These are phyloP conservation scores for Lepidium campestre DNA, from an alignment of 441 rosid genomes.

Conservation along the genomic window DNA sequence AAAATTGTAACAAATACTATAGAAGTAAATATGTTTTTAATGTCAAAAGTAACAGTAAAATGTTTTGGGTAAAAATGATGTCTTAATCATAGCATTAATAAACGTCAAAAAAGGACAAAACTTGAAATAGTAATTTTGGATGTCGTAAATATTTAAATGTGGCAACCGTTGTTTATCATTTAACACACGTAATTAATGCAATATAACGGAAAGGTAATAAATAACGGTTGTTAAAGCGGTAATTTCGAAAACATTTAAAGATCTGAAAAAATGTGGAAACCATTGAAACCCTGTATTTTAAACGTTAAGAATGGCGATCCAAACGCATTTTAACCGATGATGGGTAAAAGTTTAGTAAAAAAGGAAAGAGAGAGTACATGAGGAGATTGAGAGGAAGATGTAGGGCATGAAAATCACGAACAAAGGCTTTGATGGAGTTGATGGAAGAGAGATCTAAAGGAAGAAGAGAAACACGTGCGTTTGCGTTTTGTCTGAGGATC, in stretches of 20 bases:
- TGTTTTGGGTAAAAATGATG: neutral
- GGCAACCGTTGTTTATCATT: too few species aligned
- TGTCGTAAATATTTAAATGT: too few species aligned
- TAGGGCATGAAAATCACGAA: conserved; percentile 46
- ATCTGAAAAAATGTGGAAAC: too few species aligned
- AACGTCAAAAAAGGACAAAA: neutral
- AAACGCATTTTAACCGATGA: neutral
- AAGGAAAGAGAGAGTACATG: conserved; percentile 35
- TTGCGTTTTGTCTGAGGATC: conserved; percentile 35
- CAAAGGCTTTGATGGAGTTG: conserved; percentile 53
- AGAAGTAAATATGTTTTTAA: too few species aligned
- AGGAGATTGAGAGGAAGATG: conserved; percentile 68
- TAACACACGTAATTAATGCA: neutral
- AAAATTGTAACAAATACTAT: neutral
- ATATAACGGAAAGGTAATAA: neutral
- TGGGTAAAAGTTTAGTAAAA: too few species aligned
- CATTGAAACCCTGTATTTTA: neutral
- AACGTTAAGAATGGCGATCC: neutral
- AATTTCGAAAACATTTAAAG: neutral
- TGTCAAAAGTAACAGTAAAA: neutral
- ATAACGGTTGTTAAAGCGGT: neutral
- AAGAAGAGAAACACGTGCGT: conserved; percentile 53
- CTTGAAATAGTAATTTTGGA: neutral
- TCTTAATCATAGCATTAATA: neutral
- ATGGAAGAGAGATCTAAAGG: conserved; percentile 65